A percentile compares a stretch with the other conserved stretches of the same genome.
Evolutionary conservation across 805 yeast species (phyloP).

Genomic region (Starmerella powellii): DNA sequence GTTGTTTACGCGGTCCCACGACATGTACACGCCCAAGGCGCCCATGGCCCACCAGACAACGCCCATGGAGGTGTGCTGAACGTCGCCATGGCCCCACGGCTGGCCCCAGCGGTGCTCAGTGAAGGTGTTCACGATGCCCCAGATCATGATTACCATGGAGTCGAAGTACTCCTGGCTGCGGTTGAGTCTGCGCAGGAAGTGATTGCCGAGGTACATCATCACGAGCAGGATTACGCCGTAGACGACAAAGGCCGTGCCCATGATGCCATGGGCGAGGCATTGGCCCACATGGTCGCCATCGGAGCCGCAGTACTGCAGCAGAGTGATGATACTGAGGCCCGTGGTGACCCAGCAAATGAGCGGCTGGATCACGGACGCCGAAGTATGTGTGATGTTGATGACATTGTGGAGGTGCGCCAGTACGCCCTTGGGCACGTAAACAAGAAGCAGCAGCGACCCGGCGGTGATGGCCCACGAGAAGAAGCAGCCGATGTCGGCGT

Average conservation of each 20-base stretch:
- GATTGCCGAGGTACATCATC: conserved; percentile 61
- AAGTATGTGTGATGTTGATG: conserved; percentile 26
- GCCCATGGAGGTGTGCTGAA: conserved; percentile 94
- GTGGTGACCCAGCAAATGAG: conserved; percentile 62
- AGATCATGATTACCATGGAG: conserved; percentile 60
- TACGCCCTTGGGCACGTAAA: conserved; percentile 31
- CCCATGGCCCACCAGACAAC: conserved; percentile 96
- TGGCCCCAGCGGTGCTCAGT: conserved; percentile 98
- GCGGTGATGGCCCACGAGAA: conserved; percentile 27
- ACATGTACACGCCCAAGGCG: conserved; percentile 63
- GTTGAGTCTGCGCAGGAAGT: conserved; percentile 33
- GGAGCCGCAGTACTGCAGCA: conserved; percentile 78
- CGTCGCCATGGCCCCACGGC: conserved; percentile 84
- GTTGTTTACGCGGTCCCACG: conserved; percentile 42
- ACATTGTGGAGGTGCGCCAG: conserved; percentile 26
- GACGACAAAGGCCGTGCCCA: conserved; percentile 78
- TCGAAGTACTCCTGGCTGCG: conserved; percentile 79
- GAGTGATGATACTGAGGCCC: conserved; percentile 69
- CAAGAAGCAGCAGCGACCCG: conserved; percentile 30
- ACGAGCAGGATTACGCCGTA: conserved; percentile 63
- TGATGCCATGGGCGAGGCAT: conserved; percentile 92
- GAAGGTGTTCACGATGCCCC: conserved; percentile 92
- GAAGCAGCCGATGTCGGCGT: conserved; percentile 29
- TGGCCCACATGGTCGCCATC: conserved; percentile 64
- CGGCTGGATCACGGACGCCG: conserved; percentile 31